Conservation (phyloP, 2,329 filamentous ascomycete species). For the Fusarium sp. region DNA sequence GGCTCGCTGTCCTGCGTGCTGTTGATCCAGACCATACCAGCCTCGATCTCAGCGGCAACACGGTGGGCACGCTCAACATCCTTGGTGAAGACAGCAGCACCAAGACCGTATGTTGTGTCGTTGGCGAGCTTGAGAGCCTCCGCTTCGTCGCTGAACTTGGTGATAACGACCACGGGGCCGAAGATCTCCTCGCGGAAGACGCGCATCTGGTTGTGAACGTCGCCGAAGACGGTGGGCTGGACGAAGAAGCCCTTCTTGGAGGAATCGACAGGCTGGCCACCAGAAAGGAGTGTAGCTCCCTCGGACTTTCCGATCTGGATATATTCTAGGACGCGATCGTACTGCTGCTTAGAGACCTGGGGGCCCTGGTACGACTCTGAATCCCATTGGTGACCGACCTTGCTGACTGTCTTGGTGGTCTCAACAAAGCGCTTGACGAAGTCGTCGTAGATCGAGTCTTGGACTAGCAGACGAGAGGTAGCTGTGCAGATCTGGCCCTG, state of each 20-base stretch:
- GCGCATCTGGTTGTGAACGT: conserved; percentile 76
- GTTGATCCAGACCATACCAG: conserved; percentile 72
- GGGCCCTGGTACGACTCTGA: conserved; percentile 55
- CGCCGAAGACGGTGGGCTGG: conserved; percentile 86
- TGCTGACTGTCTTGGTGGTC: conserved; percentile 68
- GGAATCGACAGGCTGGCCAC: conserved; percentile 59
- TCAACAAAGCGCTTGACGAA: conserved; percentile 82
- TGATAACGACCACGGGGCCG: conserved; percentile 83
- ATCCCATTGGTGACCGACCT: conserved; percentile 53
- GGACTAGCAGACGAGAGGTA: conserved; percentile 83
- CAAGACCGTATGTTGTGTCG: conserved; percentile 81
- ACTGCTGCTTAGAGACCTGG: conserved; percentile 72
- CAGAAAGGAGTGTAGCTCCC: conserved; percentile 46
- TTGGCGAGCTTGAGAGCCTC: conserved; percentile 81
- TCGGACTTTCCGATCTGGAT: conserved; percentile 58
- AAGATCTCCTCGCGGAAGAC: conserved; percentile 93
- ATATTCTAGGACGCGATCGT: conserved; percentile 75
- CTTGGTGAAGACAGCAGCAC: conserved; percentile 82
- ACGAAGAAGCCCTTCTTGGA: conserved; percentile 87
- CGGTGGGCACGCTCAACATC: conserved; percentile 84
- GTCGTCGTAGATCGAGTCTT: conserved; percentile 86
- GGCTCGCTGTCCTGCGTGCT: conserved; percentile 47
- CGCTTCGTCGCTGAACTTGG: conserved; percentile 84
- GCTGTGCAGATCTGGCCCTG: conserved; percentile 76
- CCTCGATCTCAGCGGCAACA: conserved; percentile 78